Percentiles rank a stretch among this genome's conserved stretches.
These are phyloP conservation scores for Cyclotella cryptica DNA, from an alignment of 108 stramenopile genomes.

Conservation along the genomic window DNA sequence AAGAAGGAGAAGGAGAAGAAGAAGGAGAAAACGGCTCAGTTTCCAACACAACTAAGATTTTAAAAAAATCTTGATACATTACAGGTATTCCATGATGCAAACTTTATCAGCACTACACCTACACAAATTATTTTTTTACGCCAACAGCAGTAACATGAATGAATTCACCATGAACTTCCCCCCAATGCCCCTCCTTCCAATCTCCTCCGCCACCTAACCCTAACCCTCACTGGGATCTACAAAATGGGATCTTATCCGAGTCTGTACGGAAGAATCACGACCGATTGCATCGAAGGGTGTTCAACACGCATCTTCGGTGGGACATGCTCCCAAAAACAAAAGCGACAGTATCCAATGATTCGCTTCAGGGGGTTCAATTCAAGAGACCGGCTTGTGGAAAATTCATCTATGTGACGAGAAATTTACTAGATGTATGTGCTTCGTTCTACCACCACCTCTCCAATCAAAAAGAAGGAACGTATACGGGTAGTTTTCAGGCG, in stretches of 20 bases:
- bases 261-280: slow-evolving; percentile 36
- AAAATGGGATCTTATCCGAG: slow-evolving; percentile 12
- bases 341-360: not conserved
- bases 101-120: too few relatives aligned
- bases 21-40: too few relatives aligned
- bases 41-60: too few relatives aligned
- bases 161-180: slow-evolving; percentile 1
- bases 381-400: slow-evolving; percentile 41
- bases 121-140: too few relatives aligned
- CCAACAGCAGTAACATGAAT: too few relatives aligned
- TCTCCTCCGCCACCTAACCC: slow-evolving; percentile 67
- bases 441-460: slow-evolving; percentile 78
- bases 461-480: slow-evolving; percentile 68
- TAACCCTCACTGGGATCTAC: slow-evolving; percentile 63
- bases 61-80: too few relatives aligned
- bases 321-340: slow-evolving; percentile 64
- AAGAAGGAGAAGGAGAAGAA: too few relatives aligned
- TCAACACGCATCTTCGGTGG: slow-evolving; percentile 78
- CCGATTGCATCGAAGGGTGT: slow-evolving; percentile 52
- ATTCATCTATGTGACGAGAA: slow-evolving; percentile 70
- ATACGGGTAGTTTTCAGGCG: slow-evolving; percentile 32
- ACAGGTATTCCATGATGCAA: too few relatives aligned
- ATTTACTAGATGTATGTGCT: slow-evolving; percentile 60
- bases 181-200: slow-evolving; percentile 62
- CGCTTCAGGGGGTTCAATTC: not conserved